Evolutionary conservation across 768 basidiomycete species (phyloP).

Genomic region (Pilatotrama ljubarskyi): DNA sequence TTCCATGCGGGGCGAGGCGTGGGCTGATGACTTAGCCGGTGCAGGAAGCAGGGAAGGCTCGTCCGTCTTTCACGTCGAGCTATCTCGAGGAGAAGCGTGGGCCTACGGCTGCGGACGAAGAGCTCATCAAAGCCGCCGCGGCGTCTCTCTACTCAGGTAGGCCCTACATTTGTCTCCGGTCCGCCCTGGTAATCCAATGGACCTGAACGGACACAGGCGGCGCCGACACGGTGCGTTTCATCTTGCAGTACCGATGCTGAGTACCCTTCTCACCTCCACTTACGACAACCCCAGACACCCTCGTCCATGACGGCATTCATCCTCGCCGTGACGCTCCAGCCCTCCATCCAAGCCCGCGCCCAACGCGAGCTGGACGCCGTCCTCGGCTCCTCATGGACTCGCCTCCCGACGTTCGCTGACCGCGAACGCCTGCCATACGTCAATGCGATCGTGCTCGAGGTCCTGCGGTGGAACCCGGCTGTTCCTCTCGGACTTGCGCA

Average conservation of each 20-base stretch:
- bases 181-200: background rate
- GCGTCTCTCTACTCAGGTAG: constrained; percentile 20
- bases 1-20: background rate
- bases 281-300: constrained; percentile 25
- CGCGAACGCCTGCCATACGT: constrained; percentile 12
- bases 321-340: constrained; percentile 40
- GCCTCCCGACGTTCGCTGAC: constrained; percentile 14
- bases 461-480: constrained; percentile 32
- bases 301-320: constrained; percentile 38
- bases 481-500: constrained; percentile 31
- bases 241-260: no score
- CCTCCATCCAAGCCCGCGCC: constrained; percentile 30
- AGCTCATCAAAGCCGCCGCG: constrained; percentile 16
- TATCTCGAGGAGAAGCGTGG: constrained; percentile 38
- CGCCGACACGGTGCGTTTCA: constrained; percentile 30
- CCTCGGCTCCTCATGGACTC: constrained; percentile 4
- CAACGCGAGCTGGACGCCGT: constrained; percentile 33
- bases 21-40: background rate
- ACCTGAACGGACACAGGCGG: constrained; percentile 23
- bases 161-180: background rate
- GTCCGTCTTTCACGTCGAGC: constrained; percentile 22
- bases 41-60: constrained; percentile 20
- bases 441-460: constrained; percentile 26
- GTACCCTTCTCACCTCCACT: no score
- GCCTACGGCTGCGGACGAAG: constrained; percentile 34